Conservation (phyloP, 805 yeast genomes). For the Brettanomyces nanus region DNA sequence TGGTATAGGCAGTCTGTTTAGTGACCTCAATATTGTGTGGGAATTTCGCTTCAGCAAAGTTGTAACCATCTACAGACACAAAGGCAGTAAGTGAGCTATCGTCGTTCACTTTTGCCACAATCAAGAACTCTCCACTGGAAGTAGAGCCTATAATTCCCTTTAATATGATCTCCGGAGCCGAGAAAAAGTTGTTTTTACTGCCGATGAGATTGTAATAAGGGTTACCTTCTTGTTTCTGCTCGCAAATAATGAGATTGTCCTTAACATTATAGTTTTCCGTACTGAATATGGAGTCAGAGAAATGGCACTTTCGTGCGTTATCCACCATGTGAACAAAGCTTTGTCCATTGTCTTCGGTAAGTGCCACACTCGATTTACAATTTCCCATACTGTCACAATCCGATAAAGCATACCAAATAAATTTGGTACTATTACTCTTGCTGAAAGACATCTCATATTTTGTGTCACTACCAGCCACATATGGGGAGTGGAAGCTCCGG, state of each 20-base stretch:
- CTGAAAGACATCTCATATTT: constrained; percentile 50
- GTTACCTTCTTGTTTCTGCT: constrained; percentile 30
- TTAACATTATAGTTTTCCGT: constrained; percentile 19
- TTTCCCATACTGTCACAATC: constrained; percentile 40
- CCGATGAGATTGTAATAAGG: constrained; percentile 27
- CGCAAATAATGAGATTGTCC: constrained; percentile 58
- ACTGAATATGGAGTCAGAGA: constrained; percentile 48
- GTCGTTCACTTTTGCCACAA: constrained; percentile 56
- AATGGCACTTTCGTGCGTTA: constrained; percentile 56
- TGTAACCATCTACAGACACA: constrained; percentile 70
- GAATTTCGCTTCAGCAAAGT: constrained; percentile 70
- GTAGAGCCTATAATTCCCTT: constrained; percentile 68
- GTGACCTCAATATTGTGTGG: constrained; percentile 59
- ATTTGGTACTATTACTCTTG: constrained; percentile 42
- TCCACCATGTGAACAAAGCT: constrained; percentile 48
- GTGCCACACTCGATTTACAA: constrained; percentile 53
- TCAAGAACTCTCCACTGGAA: constrained; percentile 57
- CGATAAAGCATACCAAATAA: constrained; percentile 63
- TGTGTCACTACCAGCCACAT: constrained; percentile 38
- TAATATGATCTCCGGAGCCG: constrained; percentile 33
- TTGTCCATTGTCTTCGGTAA: constrained; percentile 62
- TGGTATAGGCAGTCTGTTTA: constrained; percentile 65
- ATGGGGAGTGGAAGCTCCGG: constrained; percentile 24
- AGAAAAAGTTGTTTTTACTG: constrained; percentile 44
- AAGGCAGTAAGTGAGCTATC: constrained; percentile 52